Percentiles rank a stretch among this genome's conserved stretches.
phyloP scores from a whole-genome alignment of 2,329 filamentous ascomycete genomes.

The Saccharata proteae region DNA sequence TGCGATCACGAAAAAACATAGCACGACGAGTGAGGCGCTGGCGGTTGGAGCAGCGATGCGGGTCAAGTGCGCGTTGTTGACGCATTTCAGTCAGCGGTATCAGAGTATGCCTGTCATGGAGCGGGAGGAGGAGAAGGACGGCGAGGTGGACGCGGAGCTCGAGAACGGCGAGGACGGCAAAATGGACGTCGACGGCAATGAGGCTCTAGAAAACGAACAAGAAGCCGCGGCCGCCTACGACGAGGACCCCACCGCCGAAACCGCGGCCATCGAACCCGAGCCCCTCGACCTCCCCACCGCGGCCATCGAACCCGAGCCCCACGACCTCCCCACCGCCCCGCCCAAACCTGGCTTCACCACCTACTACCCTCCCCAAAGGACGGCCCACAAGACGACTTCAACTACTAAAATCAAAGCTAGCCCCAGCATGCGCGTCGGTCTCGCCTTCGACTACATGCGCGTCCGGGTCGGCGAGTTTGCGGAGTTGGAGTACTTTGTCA shows the following conservation, averaged over 20 bases:
- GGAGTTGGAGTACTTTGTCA: slow-evolving; percentile 50
- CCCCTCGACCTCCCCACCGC: slow-evolving; percentile 14
- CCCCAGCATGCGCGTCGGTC: slow-evolving; percentile 50
- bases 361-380: too few relatives aligned
- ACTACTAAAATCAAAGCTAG: slow-evolving; percentile 21
- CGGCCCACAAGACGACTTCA: background rate
- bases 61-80: slow-evolving; percentile 69
- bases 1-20: slow-evolving; percentile 79
- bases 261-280: background rate
- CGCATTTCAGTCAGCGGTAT: slow-evolving; percentile 93
- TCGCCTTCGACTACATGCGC: slow-evolving; percentile 71
- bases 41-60: slow-evolving; percentile 64
- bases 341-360: too few relatives aligned
- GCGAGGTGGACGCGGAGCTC: slow-evolving; percentile 12
- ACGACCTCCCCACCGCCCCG: slow-evolving; percentile 13
- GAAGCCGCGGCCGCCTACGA: background rate
- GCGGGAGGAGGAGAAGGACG: slow-evolving; percentile 19
- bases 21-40: slow-evolving; percentile 77
- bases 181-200: background rate
- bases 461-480: slow-evolving; percentile 59
- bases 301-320: slow-evolving; percentile 2
- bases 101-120: slow-evolving; percentile 55
- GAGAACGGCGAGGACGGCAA: slow-evolving; percentile 9
- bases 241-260: background rate
- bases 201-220: background rate